Evolutionary conservation across 495 filamentous ascomycete genomes (phyloP).

Genomic region (Aspergillus mulundensis): DNA sequence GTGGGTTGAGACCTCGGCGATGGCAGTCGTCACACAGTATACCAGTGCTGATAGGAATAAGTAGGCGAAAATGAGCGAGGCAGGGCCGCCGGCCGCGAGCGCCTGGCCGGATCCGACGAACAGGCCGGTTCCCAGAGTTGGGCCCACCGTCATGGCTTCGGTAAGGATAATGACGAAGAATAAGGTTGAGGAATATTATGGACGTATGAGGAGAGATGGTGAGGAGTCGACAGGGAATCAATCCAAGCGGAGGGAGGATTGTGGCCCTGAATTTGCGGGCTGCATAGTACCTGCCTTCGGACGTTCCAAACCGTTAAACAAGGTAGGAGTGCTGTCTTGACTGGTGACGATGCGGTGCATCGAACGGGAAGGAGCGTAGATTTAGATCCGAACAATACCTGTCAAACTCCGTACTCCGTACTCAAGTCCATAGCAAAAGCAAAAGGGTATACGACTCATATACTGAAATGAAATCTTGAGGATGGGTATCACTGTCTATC

Average conservation of each 20-base stretch:
- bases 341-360: background rate
- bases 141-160: slow-evolving; percentile 28
- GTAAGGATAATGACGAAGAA: slow-evolving; percentile 16
- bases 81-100: slow-evolving; percentile 38
- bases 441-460: background rate
- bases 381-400: background rate
- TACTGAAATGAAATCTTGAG: background rate
- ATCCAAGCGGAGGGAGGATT: background rate
- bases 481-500: slow-evolving; percentile 24
- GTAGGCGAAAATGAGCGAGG: slow-evolving; percentile 36
- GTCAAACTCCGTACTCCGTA: background rate
- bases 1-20: slow-evolving; percentile 63
- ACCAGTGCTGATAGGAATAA: slow-evolving; percentile 51
- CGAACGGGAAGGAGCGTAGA: background rate
- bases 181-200: background rate
- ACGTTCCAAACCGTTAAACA: too few relatives aligned
- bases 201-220: background rate
- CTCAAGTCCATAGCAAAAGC: background rate
- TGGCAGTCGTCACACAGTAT: slow-evolving; percentile 55
- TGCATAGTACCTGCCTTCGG: background rate
- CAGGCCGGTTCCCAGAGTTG: slow-evolving; percentile 39
- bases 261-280: background rate
- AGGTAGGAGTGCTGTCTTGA: background rate
- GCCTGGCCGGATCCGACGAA: slow-evolving; percentile 40
- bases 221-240: background rate